Percentiles rank a stretch among this genome's conserved stretches.
Evolutionary conservation across 164 flowering plant species (phyloP).

Genomic region (Stephania cephalantha): DNA sequence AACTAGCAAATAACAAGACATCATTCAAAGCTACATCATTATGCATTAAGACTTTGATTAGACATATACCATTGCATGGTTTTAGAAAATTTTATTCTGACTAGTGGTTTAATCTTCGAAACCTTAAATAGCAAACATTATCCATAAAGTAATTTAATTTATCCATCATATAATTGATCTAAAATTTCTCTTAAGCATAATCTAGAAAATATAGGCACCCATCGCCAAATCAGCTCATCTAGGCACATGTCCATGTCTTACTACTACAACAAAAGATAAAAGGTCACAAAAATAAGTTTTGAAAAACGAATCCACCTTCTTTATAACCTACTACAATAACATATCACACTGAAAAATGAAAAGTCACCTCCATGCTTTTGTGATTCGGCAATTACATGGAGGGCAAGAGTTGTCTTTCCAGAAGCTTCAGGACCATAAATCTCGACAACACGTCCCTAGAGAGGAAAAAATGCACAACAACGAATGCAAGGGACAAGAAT

Average conservation of each 20-base stretch:
- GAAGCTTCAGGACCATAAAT: constrained; percentile 99
- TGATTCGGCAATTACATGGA: constrained; percentile 92
- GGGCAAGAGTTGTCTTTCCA: constrained; percentile 95
- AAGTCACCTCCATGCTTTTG: constrained; percentile 84
- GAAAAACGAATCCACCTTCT: not conserved
- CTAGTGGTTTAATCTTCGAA: too few relatives aligned
- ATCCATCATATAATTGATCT: not conserved
- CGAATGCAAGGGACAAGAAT: not conserved
- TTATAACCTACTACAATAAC: not conserved
- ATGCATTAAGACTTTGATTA: not conserved
- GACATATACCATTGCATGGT: not conserved
- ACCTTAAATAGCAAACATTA: not conserved
- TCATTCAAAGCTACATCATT: not conserved
- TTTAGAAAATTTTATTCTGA: too few relatives aligned
- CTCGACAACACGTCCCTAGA: constrained; percentile 93
- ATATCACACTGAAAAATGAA: not conserved
- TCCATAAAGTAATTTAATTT: too few relatives aligned
- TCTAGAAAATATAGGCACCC: not conserved
- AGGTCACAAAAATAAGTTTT: not conserved
- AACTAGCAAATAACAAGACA: not conserved
- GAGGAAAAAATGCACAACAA: not conserved
- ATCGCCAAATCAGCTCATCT: too few relatives aligned
- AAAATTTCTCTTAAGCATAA: not conserved
- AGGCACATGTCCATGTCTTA: too few relatives aligned
- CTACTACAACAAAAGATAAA: not conserved